These are phyloP conservation scores for Purshia tridentata DNA, from an alignment of 306 rosid species.

Conservation along the genomic window DNA sequence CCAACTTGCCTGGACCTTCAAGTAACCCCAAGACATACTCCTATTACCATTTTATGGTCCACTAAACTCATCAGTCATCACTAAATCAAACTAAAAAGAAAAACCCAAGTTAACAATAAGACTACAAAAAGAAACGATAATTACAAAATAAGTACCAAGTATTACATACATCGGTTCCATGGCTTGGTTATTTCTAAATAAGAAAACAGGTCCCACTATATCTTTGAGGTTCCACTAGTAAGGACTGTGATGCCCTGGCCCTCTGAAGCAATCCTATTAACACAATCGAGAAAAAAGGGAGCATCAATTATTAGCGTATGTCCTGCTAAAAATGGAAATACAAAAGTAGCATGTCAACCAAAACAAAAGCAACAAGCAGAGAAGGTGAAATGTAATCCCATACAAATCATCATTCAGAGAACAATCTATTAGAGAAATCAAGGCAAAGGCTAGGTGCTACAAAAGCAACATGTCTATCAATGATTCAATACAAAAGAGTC, in stretches of 20 bases:
- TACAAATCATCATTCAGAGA: background rate
- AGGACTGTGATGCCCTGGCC: constrained; percentile 26
- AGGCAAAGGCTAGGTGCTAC: background rate
- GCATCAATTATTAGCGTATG: constrained; percentile 18
- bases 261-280: constrained; percentile 40
- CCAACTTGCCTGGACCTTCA: background rate
- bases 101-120: constrained; percentile 25
- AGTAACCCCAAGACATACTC: background rate
- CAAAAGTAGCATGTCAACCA: background rate
- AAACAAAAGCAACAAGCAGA: background rate
- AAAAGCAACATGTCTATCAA: background rate
- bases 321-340: background rate
- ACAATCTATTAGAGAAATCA: background rate
- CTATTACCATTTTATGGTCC: background rate
- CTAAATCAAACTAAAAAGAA: background rate
- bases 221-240: constrained; percentile 3
- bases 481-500: background rate
- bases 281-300: constrained; percentile 8
- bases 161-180: constrained; percentile 24
- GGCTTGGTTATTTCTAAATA: constrained; percentile 24
- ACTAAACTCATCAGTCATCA: background rate
- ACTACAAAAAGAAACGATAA: constrained; percentile 22
- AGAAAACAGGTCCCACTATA: constrained; percentile 10
- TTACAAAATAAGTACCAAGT: constrained; percentile 20
- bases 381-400: background rate